phyloP scores from a whole-genome alignment of 1,284 basidiomycete genomes.

The Violaceomyces palustris region DNA sequence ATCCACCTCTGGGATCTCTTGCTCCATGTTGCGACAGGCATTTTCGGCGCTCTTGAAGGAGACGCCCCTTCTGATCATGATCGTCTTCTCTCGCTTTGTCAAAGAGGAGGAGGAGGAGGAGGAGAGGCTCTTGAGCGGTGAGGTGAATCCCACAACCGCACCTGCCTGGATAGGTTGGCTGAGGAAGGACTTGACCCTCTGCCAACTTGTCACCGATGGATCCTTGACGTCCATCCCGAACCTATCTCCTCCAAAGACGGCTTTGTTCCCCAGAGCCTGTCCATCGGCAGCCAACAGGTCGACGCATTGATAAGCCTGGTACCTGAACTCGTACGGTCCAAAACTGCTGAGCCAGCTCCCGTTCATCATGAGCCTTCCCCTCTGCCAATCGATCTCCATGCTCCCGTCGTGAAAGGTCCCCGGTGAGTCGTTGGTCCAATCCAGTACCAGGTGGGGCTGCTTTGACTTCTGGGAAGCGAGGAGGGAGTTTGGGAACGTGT shows the following conservation, averaged over 20 bases:
- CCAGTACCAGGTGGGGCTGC: slow-evolving; percentile 30
- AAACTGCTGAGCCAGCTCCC: slow-evolving; percentile 35
- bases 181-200: slow-evolving; percentile 10
- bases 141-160: slow-evolving; percentile 24
- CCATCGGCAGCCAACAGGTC: slow-evolving; percentile 26
- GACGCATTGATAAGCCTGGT: slow-evolving; percentile 33
- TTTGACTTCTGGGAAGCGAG: slow-evolving; percentile 12
- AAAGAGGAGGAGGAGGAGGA: too few species aligned
- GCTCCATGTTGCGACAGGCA: slow-evolving; percentile 40
- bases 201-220: slow-evolving; percentile 15
- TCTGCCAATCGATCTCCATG: slow-evolving; percentile 20
- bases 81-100: slow-evolving; percentile 7
- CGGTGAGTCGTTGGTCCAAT: slow-evolving; percentile 45
- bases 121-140: too few species aligned
- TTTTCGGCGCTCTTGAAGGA: slow-evolving; percentile 34
- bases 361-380: slow-evolving; percentile 32
- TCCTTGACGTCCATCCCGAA: slow-evolving; percentile 34
- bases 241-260: slow-evolving; percentile 37
- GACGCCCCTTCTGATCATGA: slow-evolving; percentile 34
- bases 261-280: slow-evolving; percentile 24
- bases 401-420: slow-evolving; percentile 30
- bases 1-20: slow-evolving; percentile 29
- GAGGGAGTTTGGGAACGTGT: slow-evolving; percentile 25
- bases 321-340: slow-evolving; percentile 19
- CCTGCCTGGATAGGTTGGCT: slow-evolving; percentile 33